A percentile compares a stretch with the other conserved stretches of the same genome.
Conservation (phyloP, 352 stramenopile species). For the Elongisporangium prolatum region DNA sequence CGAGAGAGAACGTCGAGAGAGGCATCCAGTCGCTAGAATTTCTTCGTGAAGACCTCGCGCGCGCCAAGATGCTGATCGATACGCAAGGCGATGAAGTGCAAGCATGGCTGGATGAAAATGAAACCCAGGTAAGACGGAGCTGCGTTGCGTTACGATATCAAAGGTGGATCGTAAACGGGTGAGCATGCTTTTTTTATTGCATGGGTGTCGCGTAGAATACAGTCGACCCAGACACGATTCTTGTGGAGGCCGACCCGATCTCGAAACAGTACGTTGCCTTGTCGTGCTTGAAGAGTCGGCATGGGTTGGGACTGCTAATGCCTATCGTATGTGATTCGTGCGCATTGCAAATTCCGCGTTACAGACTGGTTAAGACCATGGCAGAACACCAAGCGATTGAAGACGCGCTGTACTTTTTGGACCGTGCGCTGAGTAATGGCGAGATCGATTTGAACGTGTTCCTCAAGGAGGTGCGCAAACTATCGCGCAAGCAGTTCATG, state of each 20-base stretch:
- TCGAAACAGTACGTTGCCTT: constrained; percentile 72
- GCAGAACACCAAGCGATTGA: constrained; percentile 87
- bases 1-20: constrained; percentile 65
- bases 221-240: constrained; percentile 72
- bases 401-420: constrained; percentile 90
- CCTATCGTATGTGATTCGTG: background rate
- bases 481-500: constrained; percentile 90
- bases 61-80: constrained; percentile 45
- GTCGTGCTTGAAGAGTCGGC: background rate
- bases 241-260: constrained; percentile 68
- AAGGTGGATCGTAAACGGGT: background rate
- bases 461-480: constrained; percentile 87
- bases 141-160: background rate
- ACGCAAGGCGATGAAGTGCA: constrained; percentile 55
- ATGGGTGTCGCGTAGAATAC: constrained; percentile 27
- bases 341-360: constrained; percentile 3
- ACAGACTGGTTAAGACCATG: constrained; percentile 69
- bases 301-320: background rate
- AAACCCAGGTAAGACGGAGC: constrained; percentile 41
- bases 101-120: constrained; percentile 71
- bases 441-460: constrained; percentile 83
- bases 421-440: constrained; percentile 83
- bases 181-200: background rate
- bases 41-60: constrained; percentile 58
- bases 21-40: constrained; percentile 73